Evolutionary conservation across 2,329 filamentous ascomycete genomes (phyloP), one percentile per base, ranked within the genome.

Genomic region (Microcera coccophila): DNA sequence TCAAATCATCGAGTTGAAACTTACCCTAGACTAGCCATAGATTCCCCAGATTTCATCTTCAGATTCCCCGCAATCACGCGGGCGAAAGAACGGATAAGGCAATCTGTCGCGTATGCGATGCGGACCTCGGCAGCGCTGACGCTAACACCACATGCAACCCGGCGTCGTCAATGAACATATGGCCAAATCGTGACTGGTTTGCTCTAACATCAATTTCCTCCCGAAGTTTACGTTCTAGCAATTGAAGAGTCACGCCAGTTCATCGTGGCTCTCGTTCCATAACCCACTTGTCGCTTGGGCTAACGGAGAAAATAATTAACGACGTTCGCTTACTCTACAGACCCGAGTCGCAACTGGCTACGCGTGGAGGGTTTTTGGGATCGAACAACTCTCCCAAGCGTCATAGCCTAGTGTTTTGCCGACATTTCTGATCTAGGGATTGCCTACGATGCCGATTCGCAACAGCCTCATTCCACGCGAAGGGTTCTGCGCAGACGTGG

Each of bases 401-500:
- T n/a, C n/a, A n/a, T n/a, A n/a, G n/a, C n/a, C n/a, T n/a, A n/a
- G n/a, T n/a, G n/a, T n/a, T n/a, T 26, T 12, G 22, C 2, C 22
- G 20, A 21, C 17, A 2, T 5, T 26, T n/a, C 16, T 21, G n/a
- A 18, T 19, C 22, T 32, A 40, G 4, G 18, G 26, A 38, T 36
- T 19, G 16, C 19, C 41, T 47, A 53, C 10, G 29, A 64, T 66
- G 64, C 61, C 64, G 9, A 59, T 78, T 56, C 72, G 76, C 61
- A 70, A 72, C 40, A 73, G 75, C 48, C 63, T 75, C 51, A 61
- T 79, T 22, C 76, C 76, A 15, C 74, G 76, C 45, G 76, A 79
- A 65, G 76, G 75, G 36, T 73, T 85, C 57, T 79, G 74, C 26
- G 70, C 71, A 45, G 84, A 87, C 57, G 77, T 81, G 11, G 50